Evolutionary conservation across 1,284 basidiomycete genomes (phyloP), one percentile per base, ranked within the genome.

Genomic region (Heterobasidion irregulare): DNA sequence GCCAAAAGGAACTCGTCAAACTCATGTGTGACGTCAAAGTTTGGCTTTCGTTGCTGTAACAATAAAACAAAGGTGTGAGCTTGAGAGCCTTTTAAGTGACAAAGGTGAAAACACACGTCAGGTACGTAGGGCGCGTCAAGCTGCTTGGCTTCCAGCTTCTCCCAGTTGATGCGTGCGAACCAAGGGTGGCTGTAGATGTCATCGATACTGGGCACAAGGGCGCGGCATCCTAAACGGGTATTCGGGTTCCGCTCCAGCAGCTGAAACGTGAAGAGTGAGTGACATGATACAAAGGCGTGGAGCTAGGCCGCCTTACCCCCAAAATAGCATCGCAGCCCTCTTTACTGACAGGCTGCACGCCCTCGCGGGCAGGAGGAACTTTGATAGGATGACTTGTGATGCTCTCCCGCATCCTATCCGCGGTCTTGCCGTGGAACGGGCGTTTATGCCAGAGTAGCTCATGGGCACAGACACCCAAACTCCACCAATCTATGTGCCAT

Each of bases 1-100:
- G 95, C 95, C 75, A 98, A 82, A 65, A 98, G 70, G 65, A 98
- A 86, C 71, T 98, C 96, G 67, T 99, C 95, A 7, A 98, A 79
- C 73, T 98, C 96, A 68, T 98, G 94, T 41, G 93, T 88, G 34
- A 96, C 92, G 65, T 99, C 96, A 70, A 99, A 99, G 71, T 98
- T 98, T 35, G 94, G 92, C 94, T 94, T 67, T 86, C 84, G 92
- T 96, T 65, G 26, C 57, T 19, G 19, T 33, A 43, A 19, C 26
- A 38, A 5, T 33, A 15, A 52, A 50, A 54, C 41, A 57, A 48
- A 65, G 48, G 49, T 46, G 38, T 41, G 41, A 33, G 52, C 41
- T 49, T 45, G 56, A 35, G 50, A 32, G 53, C 16, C 18, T 19
- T 26, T 26, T 16, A 32, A 43, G 34, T 48, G 36, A 12, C 34